Evolutionary conservation across 108 stramenopile species (phyloP), one percentile per base, ranked within the genome.

Genomic region (Bacterosira constricta): DNA sequence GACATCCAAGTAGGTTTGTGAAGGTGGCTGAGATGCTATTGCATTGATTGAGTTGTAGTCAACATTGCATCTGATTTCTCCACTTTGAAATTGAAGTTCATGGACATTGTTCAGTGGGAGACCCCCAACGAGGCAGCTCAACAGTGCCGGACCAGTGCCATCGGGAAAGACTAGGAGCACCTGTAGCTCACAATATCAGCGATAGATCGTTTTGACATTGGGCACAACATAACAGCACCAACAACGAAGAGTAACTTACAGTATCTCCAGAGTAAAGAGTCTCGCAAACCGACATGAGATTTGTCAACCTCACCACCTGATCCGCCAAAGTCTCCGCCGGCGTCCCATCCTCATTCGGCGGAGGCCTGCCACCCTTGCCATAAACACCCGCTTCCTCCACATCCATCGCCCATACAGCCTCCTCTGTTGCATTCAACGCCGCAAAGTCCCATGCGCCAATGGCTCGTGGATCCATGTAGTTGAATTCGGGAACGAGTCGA

Each of bases 271-370:
- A 83, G 56, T 89, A 91, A 10, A 85, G 76, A 2, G 87, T 87
- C 71, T 92, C 91, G 27, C 86, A 51, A n/a, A 92, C 79, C 6
- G 79, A 83, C 52, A 92, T 38, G 9, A 89, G 71, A 58, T 94
- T 89, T 26, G 84, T 77, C 37, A 94, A 76, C 51, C 93, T 69
- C 2, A 90, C 83, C 10, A 80, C 75, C 56, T 90, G 88, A 75
- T 94, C 90, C 10, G 66, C 53, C 52, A 94, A 50, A 1, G 85
- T 90, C 65, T 94, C 93, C 8, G 86, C 68, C 6, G 93, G 93
- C 5, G 90, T 94, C 1, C 93, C 87, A 69, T 94, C 93, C 44
- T 85, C 85, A 53, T 94, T 91, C 0, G 89, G 70, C 25, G 92
- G 92, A 12, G 83, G 84, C 20, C 79, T 39, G n/a, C 79, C 93